Evolutionary conservation across 2,329 filamentous ascomycete genomes (phyloP).

Genomic region (Aspergillus persii): DNA sequence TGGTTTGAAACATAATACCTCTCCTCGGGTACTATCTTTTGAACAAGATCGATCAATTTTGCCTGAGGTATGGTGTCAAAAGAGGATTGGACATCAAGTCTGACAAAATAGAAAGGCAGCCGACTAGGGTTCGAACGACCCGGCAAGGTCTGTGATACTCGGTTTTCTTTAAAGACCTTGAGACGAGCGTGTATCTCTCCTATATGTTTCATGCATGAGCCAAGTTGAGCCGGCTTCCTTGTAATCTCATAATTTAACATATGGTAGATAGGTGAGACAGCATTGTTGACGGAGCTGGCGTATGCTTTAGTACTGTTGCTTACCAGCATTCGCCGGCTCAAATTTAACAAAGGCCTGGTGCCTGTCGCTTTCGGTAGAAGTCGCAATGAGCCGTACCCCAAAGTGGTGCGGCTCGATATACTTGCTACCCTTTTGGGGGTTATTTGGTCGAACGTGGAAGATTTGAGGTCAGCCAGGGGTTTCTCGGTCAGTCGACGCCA

Average conservation of each 20-base stretch:
- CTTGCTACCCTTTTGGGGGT: slow-evolving; percentile 54
- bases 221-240: slow-evolving; percentile 61
- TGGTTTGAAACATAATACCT: slow-evolving; percentile 73
- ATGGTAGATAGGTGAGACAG: slow-evolving; percentile 71
- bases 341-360: slow-evolving; percentile 82
- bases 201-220: slow-evolving; percentile 76
- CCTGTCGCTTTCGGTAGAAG: slow-evolving; percentile 76
- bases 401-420: slow-evolving; percentile 59
- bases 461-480: slow-evolving; percentile 64
- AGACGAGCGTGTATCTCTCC: slow-evolving; percentile 75
- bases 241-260: slow-evolving; percentile 74
- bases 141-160: slow-evolving; percentile 8
- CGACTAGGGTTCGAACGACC: slow-evolving; percentile 7
- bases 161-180: slow-evolving; percentile 60
- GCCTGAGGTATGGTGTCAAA: slow-evolving; percentile 94
- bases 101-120: slow-evolving; percentile 76
- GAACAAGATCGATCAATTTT: slow-evolving; percentile 66
- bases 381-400: slow-evolving; percentile 77
- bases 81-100: slow-evolving; percentile 85
- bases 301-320: slow-evolving; percentile 48
- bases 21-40: slow-evolving; percentile 53
- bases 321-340: slow-evolving; percentile 63
- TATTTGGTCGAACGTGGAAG: slow-evolving; percentile 76
- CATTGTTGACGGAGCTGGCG: slow-evolving; percentile 62
- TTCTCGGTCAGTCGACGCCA: slow-evolving; percentile 78